Evolutionary conservation across 2,329 filamentous ascomycete species (phyloP), one percentile per base, ranked within the genome.

Genomic region (Fusarium bulbicola): DNA sequence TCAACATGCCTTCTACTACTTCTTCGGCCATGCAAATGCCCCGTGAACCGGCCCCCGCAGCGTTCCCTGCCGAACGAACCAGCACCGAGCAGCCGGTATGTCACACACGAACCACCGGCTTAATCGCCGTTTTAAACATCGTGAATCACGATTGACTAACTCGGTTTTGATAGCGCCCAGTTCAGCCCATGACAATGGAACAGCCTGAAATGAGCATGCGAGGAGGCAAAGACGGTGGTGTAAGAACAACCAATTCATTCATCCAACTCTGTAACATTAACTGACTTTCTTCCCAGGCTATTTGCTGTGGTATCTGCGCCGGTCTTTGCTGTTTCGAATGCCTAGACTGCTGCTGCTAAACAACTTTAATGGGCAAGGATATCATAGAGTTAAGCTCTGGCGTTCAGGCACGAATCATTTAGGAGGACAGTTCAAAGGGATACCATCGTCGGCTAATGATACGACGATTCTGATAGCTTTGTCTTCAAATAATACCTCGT

Each of bases 271-370:
- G 24, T 21, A 32, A 5, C 21, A n/a, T 11, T 21, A n/a, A 54
- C 64, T 68, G 28, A 69, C 32, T 42, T n/a, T 36, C 3, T 50
- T 49, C 16, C 14, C 47, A 84, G 82, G 82, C 82, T 20, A 73
- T 84, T 53, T 84, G 82, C 77, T 84, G 82, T 62, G 82, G 82
- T 34, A 76, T 84, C 57, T 84, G 82, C 63, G 81, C 82, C 11
- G 82, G 82, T 28, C 76, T 83, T 8, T 82, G 80, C 72, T 84
- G 82, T 73, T 83, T 82, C 62, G 81, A 84, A 73, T 83, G 80
- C 47, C 59, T 79, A 30, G 78, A 79, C 61, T 79, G 78, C 66
- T 80, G 77, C 59, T 79, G 78, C 63, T 79, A 79, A 76, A 80
- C 73, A 32, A 32, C 15, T 42, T n/a, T 6, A 12, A 24, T 45